Base-by-base conservation (phyloP, 768 basidiomycete species). In the Suillus tomentosus region DNA sequence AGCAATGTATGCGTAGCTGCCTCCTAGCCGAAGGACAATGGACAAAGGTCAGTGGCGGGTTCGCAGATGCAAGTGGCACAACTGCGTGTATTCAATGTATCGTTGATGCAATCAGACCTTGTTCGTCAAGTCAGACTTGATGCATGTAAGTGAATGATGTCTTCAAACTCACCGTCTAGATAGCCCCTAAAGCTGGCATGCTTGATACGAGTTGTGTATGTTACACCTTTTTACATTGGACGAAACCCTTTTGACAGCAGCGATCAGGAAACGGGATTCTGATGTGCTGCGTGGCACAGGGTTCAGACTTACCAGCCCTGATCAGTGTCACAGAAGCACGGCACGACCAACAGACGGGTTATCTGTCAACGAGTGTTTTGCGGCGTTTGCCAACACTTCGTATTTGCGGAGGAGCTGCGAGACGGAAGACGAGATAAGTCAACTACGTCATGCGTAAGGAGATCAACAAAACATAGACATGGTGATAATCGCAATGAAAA, bases 231-330 rank as follows among this genome's bases (percentile, higher is more conserved):
- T 53, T 22, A 53, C 51, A 53, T 10, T 51, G 24, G 15, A 15
- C 50, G 15, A 8, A 27, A 27, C 48, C 22, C 22, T 50, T 50
- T 27, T 8, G 31, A 34, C 17, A 31, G 17, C 51, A 53, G 9
- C 17, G 27, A 53, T 53, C 27, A 53, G 17, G 15, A 53, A 53
- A 53, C 3, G 27, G 4, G 27, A 53, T 53, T 53, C 27, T 34
- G 27, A 53, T 53, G 27, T 27, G 15, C 15, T 53, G 15, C 17
- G 51, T 53, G 51, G 51, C 27, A 27, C 31, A 53, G 51, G 51
- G 51, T 53, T 53, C 51, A 31, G 27, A 53, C 51, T 31, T 31
- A 17, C 27, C 51, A 53, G 51, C 27, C 27, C 27, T 53, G 51
- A 53, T 34, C 27, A 53, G 50, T 51, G 24, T 17, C 50, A 51